Base-by-base conservation (phyloP, 2,329 filamentous ascomycete species). In the Dactylellina parvicollis region DNA sequence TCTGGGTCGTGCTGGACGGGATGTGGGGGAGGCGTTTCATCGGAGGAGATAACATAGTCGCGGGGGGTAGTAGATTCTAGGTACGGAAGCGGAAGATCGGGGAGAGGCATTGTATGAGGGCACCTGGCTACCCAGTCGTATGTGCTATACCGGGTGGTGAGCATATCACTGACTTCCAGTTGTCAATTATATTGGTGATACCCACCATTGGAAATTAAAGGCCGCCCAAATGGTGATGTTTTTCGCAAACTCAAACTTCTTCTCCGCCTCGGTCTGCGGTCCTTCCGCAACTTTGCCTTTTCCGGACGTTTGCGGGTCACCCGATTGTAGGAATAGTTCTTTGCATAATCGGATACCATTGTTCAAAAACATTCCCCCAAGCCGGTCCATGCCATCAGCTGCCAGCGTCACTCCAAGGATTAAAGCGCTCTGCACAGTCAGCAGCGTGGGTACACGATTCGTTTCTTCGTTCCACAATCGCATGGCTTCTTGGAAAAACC, bases 401-500 rank as follows among this genome's bases (percentile, higher is more conserved):
- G 66, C 9, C 2, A 72, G 44, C 7, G 57, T 65, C 1, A 72
- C 66, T 8, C 57, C 66, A 3, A 72, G 40, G n/a, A 72, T 46
- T 22, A 72, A 16, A 2, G 60, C 67, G 14, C 67, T 65, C 30
- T 72, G 67, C 1, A 72, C 59, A 8, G 67, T 72, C 4, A 72
- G n/a, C 1, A 72, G 20, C 9, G 44, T 72, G 12, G 67, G 67
- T 14, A 42, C 44, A 14, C 40, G 30, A 4, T 14, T 54, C 0
- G 32, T 47, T 49, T 65, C 67, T 47, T 72, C 67, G 5, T 40
- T 60, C 67, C 67, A 72, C 40, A 72, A 14, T 10, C 67, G 59
- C 67, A 72, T 72, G 0, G 67, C 67, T 50, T 72, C 67, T 28
- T 72, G 59, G 38, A 72, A 59, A 24, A 72, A 72, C 12, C 59